Evolutionary conservation across 2,329 filamentous ascomycete species (phyloP), one percentile per base, ranked within the genome.

Genomic region (Grosmannia huntii): DNA sequence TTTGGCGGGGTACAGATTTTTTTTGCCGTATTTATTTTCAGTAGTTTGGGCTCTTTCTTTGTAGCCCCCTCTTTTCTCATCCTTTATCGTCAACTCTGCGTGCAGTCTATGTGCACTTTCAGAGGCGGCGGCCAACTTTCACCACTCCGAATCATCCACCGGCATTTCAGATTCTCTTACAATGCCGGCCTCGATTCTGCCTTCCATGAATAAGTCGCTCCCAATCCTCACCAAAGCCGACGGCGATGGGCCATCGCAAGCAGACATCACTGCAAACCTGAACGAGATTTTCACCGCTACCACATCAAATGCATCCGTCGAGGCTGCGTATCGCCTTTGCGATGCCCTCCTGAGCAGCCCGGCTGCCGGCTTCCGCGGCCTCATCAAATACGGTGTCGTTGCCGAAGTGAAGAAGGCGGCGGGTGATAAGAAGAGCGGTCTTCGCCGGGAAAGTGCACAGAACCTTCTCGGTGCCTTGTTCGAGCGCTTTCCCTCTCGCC

Each of bases 401-500:
- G 70, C 74, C 65, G 78, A 82, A 68, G 63, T 83, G 62, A 81
- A 77, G 68, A 82, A 95, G 78, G 89, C 89, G 44, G 90, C 92
- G 4, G 75, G 79, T 65, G 90, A 97, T 75, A 99, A 97, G 84
- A 99, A 99, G 79, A 91, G 85, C 72, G 87, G 86, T 19, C 80
- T 86, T 46, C 83, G 82, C 65, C 82, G 92, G 66, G 94, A 99
- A 75, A 90, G 90, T 68, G 87, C 91, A 64, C 95, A 97, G 83
- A 95, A 96, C 71, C 86, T 95, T 49, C 80, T 97, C 27, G 94
- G 95, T 59, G 92, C 95, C 57, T 77, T 99, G 53, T 92, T 97
- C 67, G 94, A 99, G 77, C 85, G 87, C 48, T 87, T 97, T 68
- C 89, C 90, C 52, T 76, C 83, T 53, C 81, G 84, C 64, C 86